Conservation (phyloP, 1,284 basidiomycete genomes). For the Mycena sp. region DNA sequence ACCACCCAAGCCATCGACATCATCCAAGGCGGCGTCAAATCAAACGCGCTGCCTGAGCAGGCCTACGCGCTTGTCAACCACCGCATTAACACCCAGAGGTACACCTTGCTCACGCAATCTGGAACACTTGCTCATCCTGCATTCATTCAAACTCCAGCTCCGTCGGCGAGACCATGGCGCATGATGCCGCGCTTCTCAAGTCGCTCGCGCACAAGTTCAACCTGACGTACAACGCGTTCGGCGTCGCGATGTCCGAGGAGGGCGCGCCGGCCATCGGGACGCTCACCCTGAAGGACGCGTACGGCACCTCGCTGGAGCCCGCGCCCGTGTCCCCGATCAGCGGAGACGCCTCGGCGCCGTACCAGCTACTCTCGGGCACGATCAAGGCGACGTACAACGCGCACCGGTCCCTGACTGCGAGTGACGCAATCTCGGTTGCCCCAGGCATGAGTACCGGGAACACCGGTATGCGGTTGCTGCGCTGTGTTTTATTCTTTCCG, state of each 20-base stretch:
- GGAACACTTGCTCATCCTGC: no score
- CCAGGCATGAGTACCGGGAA: slow-evolving; percentile 51
- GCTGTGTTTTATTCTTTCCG: background rate
- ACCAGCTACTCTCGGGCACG: slow-evolving; percentile 54
- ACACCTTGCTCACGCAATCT: slow-evolving; percentile 2
- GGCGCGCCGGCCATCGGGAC: slow-evolving; percentile 46
- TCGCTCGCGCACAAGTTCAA: slow-evolving; percentile 57
- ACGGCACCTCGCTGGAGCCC: slow-evolving; percentile 49
- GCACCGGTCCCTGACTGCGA: slow-evolving; percentile 39
- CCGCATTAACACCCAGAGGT: slow-evolving; percentile 63
- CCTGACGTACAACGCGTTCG: slow-evolving; percentile 65
- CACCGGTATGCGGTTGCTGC: slow-evolving; percentile 39
- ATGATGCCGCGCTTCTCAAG: slow-evolving; percentile 53
- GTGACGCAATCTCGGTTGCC: slow-evolving; percentile 41
- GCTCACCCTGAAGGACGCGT: slow-evolving; percentile 50
- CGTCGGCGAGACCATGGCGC: slow-evolving; percentile 51
- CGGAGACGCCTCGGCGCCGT: slow-evolving; percentile 49
- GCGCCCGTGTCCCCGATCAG: slow-evolving; percentile 53
- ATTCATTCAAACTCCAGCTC: slow-evolving; percentile 45
- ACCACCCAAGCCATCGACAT: slow-evolving; percentile 76
- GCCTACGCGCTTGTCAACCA: slow-evolving; percentile 67
- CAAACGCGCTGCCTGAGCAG: slow-evolving; percentile 68
- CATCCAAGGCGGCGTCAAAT: slow-evolving; percentile 74
- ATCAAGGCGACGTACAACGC: slow-evolving; percentile 56
- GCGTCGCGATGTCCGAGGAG: slow-evolving; percentile 45